Evolutionary conservation across 768 basidiomycete species (phyloP), one percentile per base, ranked within the genome.

Genomic region (Leccinum barrowsii): DNA sequence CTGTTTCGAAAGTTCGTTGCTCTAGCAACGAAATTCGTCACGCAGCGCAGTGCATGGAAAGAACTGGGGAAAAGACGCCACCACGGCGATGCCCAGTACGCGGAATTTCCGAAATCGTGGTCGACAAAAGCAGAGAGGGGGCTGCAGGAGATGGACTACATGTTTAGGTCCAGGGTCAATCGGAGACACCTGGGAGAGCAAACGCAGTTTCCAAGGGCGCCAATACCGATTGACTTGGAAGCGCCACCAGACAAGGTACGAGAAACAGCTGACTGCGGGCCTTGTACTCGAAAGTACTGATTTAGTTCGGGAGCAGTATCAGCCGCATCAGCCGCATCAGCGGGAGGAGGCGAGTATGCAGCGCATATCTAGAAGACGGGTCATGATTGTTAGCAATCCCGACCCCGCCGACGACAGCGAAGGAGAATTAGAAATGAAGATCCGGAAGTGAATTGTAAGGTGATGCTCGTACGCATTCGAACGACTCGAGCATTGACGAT

Each of bases 371-470:
- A 66, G 48, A 52, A 68, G 70, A 59, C 62, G 70, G 49, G 63
- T 71, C 44, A 72, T 71, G 70, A 32, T 71, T 46, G 57, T 71
- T 35, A 72, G 51, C 24, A 71, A 71, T 49, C 70, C 70, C 1
- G 70, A 71, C 55, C 70, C 68, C 22, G 26, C 57, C 7, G 69
- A 68, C 26, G 70, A 72, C 24, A 68, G 70, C 58, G 70, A 68
- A n/a, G 62, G 40, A 32, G 70, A 70, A 51, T 51, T 60, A 11
- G 68, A 70, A 0, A 26, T 64, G 55, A 55, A 48, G 53, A 15
- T 26, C 54, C 53, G 58, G 46, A 66, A 52, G 56, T 61, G 37
- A 55, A 17, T 22, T n/a, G 34, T 35, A 55, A 64, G 42, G 24
- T 35, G 44, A 58, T 26, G 55, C 49, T 52, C 40, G 22, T 57